These are phyloP conservation scores for Yamadazyma sp. DNA, from an alignment of 805 yeast genomes.

Conservation along the genomic window DNA sequence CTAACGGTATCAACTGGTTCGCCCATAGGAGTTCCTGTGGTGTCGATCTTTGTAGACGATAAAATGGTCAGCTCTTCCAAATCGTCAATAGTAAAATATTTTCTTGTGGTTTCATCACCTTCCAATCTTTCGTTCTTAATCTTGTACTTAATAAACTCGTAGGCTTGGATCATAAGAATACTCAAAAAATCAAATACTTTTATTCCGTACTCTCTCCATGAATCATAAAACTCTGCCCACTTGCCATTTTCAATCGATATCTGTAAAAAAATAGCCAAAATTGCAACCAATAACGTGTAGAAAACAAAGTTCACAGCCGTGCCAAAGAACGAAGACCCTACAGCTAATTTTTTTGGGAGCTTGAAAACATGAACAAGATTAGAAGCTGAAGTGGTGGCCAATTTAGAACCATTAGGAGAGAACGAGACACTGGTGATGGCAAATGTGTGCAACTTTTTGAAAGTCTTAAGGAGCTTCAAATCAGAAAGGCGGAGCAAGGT, in stretches of 20 bases:
- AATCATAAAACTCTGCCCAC: slow-evolving; percentile 24
- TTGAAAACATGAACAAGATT: slow-evolving; percentile 63
- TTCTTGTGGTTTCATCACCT: slow-evolving; percentile 21
- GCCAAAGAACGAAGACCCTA: slow-evolving; percentile 39
- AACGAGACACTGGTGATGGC: slow-evolving; percentile 75
- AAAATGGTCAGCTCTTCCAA: slow-evolving; percentile 15
- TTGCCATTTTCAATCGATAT: slow-evolving; percentile 35
- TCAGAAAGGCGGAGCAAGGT: slow-evolving; percentile 52
- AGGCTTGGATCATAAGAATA: slow-evolving; percentile 21
- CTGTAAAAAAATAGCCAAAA: slow-evolving; percentile 36
- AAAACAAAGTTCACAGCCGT: slow-evolving; percentile 35
- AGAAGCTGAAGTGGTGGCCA: slow-evolving; percentile 78
- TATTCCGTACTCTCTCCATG: slow-evolving; percentile 13
- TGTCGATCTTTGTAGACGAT: slow-evolving; percentile 1
- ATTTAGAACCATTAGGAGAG: slow-evolving; percentile 62
- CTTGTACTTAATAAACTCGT: slow-evolving; percentile 29
- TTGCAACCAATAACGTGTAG: slow-evolving; percentile 30
- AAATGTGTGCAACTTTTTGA: slow-evolving; percentile 68
- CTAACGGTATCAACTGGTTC: slow-evolving; percentile 11
- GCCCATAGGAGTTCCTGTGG: slow-evolving; percentile 10
- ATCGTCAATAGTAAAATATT: slow-evolving; percentile 24
- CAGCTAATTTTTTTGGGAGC: slow-evolving; percentile 52
- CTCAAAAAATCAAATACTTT: slow-evolving; percentile 16
- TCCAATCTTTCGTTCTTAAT: slow-evolving; percentile 24
- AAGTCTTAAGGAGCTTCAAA: slow-evolving; percentile 49